These are phyloP conservation scores for Acorus gramineus DNA, from an alignment of 106 monocot species.

Conservation along the genomic window DNA sequence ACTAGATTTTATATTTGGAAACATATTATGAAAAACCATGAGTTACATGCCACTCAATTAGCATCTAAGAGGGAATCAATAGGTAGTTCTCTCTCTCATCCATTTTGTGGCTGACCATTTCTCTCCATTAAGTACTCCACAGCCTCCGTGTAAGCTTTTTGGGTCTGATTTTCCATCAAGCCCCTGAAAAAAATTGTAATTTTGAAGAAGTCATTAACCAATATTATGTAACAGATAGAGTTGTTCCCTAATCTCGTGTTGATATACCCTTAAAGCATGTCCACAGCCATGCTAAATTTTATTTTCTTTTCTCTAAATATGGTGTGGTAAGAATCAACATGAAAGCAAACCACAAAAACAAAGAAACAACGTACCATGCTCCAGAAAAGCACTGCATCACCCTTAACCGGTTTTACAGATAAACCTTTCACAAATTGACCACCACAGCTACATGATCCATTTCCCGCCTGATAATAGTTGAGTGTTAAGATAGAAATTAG, in stretches of 20 bases:
- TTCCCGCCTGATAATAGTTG: conserved; percentile 37
- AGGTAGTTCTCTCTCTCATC: conserved; percentile 62
- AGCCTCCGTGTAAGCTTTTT: conserved; percentile 73
- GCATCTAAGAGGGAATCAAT: conserved; percentile 12
- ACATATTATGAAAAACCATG: too few relatives aligned
- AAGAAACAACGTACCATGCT: conserved; percentile 58
- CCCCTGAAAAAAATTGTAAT: conserved; percentile 29
- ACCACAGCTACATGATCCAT: conserved; percentile 74
- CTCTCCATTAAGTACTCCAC: conserved; percentile 73
- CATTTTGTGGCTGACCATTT: conserved; percentile 98
- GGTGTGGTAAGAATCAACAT: too few relatives aligned
- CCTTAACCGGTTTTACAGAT: conserved; percentile 70
- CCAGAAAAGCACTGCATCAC: conserved; percentile 93
- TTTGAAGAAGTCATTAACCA: background rate
- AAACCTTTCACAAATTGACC: conserved; percentile 67
- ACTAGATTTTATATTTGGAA: too few relatives aligned
- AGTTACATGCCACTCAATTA: background rate
- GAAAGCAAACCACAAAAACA: background rate
- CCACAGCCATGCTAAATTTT: too few relatives aligned
- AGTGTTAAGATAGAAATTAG: too few relatives aligned
- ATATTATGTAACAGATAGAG: background rate
- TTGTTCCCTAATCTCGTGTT: too few relatives aligned
- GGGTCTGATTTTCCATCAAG: conserved; percentile 60
- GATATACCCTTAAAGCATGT: too few relatives aligned
- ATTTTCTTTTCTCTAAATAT: too few relatives aligned